Base-by-base conservation (phyloP, 495 filamentous ascomycete species). In the Lepraria neglecta region DNA sequence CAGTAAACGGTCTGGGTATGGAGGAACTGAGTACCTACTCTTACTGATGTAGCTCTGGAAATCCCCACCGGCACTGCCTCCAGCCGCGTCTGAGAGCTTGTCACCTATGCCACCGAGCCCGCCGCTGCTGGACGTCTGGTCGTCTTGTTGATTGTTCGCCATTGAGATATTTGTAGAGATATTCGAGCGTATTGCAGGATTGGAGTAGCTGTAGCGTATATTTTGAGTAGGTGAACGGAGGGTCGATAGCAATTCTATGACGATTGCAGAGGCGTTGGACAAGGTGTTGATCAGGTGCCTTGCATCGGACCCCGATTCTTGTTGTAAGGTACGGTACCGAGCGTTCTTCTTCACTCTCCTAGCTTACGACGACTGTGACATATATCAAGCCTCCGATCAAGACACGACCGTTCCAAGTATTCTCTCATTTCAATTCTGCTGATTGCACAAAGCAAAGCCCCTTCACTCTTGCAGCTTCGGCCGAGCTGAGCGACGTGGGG, bases 41-140 rank as follows among this genome's bases (percentile, higher is more conserved):
- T 68, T 65, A 7, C 19, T 48, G 19, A 61, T 35, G 19, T 33
- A 55, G 19, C 48, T 46, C 50, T 61, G 59, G 24, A 60, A 40
- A n/a, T 60, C 59, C 45, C 57, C 65, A 38, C 55, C 50, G n/a
- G 51, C 24, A 40, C n/a, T 58, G 14, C 38, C 54, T 43, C 64
- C 66, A 4, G 46, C 60, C 6, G 60, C 66, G 31, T 53, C 65
- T 24, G 50, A 21, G 44, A 68, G 35, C 56, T 64, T 67, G 56
- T 63, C 55, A 12, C 54, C 55, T 35, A 58, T 58, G 33, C 61
- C 61, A 33, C 35, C 61, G 5, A 53, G 40, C 19, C 53, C 55
- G 33, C 61, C 65, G 24, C 47, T 45, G 21, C 40, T 50, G 35
- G 35, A 38, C 9, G 9, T 10, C 46, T 57, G 55, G 15, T 60